Percentiles rank a stretch among this genome's conserved stretches.
Evolutionary conservation across 768 basidiomycete species (phyloP).

Genomic region (Boletus rex-veris): DNA sequence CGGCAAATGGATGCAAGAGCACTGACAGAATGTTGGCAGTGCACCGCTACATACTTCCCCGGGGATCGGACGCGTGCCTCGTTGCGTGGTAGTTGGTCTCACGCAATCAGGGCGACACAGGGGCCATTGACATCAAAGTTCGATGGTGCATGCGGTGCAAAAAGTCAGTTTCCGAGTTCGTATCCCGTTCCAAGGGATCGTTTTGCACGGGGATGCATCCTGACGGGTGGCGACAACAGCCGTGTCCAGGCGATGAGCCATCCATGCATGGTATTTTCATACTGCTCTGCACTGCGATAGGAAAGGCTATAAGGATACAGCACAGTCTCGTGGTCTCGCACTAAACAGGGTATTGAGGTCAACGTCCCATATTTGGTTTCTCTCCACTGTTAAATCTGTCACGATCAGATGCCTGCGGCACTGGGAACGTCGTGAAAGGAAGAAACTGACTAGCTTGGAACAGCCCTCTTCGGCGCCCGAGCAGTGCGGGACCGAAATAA

Average conservation of each 20-base stretch:
- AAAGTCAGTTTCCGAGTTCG: neutral
- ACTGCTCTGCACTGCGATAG: too few species aligned
- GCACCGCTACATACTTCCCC: neutral
- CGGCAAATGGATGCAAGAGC: neutral
- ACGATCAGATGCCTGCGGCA: neutral
- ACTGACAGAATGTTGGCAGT: neutral
- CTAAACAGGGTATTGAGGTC: neutral
- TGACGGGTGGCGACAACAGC: too few species aligned
- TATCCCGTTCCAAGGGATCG: neutral
- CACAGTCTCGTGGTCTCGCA: neutral
- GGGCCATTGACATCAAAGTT: neutral
- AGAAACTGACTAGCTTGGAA: neutral
- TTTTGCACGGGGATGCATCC: neutral
- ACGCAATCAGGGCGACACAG: neutral
- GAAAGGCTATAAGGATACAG: too few species aligned
- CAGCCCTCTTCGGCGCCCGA: neutral
- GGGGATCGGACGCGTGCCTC: neutral
- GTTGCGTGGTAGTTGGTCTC: neutral
- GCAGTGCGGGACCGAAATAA: slow-evolving; percentile 2
- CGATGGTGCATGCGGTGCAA: neutral
- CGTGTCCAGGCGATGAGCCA: too few species aligned
- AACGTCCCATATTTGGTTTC: neutral
- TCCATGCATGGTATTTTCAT: neutral
- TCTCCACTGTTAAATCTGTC: neutral
- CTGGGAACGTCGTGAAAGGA: neutral